These are phyloP conservation scores for Andrographis paniculata DNA, from an alignment of 305 asterid species.

Conservation along the genomic window DNA sequence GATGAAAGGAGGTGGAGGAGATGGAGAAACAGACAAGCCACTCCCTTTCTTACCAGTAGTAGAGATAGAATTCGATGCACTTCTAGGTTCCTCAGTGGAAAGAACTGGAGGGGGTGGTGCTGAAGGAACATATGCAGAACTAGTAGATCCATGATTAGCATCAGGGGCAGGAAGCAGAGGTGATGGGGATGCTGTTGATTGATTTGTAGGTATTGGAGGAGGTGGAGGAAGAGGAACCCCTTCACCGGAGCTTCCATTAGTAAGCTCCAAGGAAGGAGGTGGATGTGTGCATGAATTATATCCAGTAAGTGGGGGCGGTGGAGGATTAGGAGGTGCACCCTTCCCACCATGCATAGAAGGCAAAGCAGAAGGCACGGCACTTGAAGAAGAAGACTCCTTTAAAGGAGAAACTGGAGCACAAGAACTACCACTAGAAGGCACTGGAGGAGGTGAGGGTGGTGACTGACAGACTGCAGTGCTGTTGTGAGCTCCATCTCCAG, in stretches of 20 bases:
- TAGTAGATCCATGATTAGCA: slow-evolving; percentile 10
- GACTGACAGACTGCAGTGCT: too few relatives aligned
- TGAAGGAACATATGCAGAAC: slow-evolving; percentile 30
- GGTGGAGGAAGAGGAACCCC: slow-evolving; percentile 19
- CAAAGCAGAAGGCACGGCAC: slow-evolving; percentile 10
- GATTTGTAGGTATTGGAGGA: slow-evolving; percentile 30
- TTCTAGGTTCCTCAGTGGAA: slow-evolving; percentile 25
- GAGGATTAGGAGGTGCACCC: not conserved
- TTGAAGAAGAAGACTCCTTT: slow-evolving; percentile 8
- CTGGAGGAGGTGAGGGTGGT: too few relatives aligned
- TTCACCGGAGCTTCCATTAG: too few relatives aligned
- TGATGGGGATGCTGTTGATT: slow-evolving; percentile 11
- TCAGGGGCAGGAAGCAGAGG: slow-evolving; percentile 32
- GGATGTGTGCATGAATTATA: not conserved
- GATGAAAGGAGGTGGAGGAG: slow-evolving; percentile 78
- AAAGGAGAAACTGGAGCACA: not conserved
- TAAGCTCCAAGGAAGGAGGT: not conserved
- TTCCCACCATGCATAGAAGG: not conserved
- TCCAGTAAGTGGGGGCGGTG: not conserved
- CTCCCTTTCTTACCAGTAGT: too few relatives aligned
- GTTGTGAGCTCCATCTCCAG: too few relatives aligned
- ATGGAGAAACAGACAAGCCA: slow-evolving; percentile 41
- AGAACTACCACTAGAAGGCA: not conserved
- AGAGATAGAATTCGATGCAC: too few relatives aligned
- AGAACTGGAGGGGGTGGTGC: slow-evolving; percentile 65